A percentile compares a stretch with the other conserved stretches of the same genome.
Evolutionary conservation across 176 grass and related monocot genomes (phyloP).

Genomic region (Zea mays): Zm-B73-REFERENCE-NAM-5.0 NC_050102.1:163354501-163355000

Average conservation of each 20-base stretch:
- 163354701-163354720: background rate
- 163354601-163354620: too few species aligned
- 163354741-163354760: too few species aligned
- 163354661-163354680: background rate
- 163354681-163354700: constrained; percentile 17
- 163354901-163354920: constrained; percentile 48
- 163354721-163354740: too few species aligned
- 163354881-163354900: constrained; percentile 52
- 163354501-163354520: background rate
- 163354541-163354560: background rate
- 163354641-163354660: background rate
- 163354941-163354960: constrained; percentile 56
- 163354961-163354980: constrained; percentile 37
- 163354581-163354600: background rate
- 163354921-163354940: constrained; percentile 42
- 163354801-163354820: constrained; percentile 86
- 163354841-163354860: constrained; percentile 55
- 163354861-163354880: constrained; percentile 55
- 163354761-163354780: background rate
- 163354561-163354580: background rate
- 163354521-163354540: background rate
- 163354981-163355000: constrained; percentile 21
- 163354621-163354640: constrained; percentile 4
- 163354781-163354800: constrained; percentile 55
- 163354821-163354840: constrained; percentile 76